A percentile compares a stretch with the other conserved stretches of the same genome.
These are phyloP conservation scores for Discostella stelligeroides DNA, from an alignment of 108 stramenopile species.

Conservation along the genomic window DNA sequence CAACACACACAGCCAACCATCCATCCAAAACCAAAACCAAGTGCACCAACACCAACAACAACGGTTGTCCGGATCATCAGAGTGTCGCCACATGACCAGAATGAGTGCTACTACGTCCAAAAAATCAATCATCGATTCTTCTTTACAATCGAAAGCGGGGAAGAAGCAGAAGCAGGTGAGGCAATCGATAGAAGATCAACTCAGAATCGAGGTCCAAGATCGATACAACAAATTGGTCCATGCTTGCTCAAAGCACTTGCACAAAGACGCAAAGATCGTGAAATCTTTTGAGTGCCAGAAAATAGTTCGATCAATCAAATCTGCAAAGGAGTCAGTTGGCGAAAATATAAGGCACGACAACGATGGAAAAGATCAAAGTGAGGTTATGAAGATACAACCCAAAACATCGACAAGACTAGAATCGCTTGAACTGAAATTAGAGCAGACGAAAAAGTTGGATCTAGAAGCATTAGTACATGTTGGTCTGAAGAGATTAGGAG, in stretches of 20 bases:
- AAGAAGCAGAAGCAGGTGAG: background rate
- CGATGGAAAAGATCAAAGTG: conserved; percentile 9
- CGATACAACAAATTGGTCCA: conserved; percentile 61
- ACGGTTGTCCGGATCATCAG: too few relatives aligned
- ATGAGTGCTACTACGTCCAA: background rate
- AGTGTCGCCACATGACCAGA: background rate
- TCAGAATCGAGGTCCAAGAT: conserved; percentile 40
- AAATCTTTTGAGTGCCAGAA: conserved; percentile 71
- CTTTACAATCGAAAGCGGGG: background rate
- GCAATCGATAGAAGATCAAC: conserved; percentile 33
- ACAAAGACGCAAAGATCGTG: conserved; percentile 65
- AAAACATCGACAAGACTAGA: conserved; percentile 21
- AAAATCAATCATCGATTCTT: background rate
- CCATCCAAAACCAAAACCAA: too few relatives aligned
- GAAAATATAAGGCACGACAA: background rate
- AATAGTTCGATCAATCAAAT: conserved; percentile 54
- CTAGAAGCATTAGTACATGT: conserved; percentile 54
- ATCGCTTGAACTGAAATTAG: conserved; percentile 31
- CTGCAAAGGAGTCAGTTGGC: conserved; percentile 28
- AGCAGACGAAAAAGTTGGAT: conserved; percentile 50
- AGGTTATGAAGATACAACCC: conserved; percentile 22
- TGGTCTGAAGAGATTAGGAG: conserved; percentile 58
- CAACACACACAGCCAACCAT: background rate
- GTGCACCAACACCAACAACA: too few relatives aligned
- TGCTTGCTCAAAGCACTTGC: conserved; percentile 52